Base-by-base conservation (phyloP, 192 early-diverging fungal genomes). In the Pilobolus umbonatus region DNA sequence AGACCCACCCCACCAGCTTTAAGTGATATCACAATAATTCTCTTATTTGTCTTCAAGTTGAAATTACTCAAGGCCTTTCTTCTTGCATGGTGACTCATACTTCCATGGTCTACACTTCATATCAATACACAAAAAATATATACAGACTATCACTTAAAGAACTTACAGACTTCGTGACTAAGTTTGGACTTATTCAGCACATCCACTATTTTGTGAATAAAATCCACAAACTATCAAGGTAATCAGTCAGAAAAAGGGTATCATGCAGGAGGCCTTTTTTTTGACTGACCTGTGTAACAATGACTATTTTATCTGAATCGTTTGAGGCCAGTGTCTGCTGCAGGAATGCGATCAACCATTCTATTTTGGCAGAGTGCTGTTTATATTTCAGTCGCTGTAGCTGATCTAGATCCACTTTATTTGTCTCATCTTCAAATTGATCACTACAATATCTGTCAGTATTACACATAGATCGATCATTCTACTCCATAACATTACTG, bases 41-140 rank as follows among this genome's bases (percentile, higher is more conserved):
- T 29, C 22, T 19, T 17, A 19, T 42, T 10, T 42, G 21, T 9
- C 9, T 62, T 36, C 85, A 87, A 51, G 86, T 89, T 56, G 85
- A 87, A n/a, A 65, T 87, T 14, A 88, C 83, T 61, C 71, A 88
- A 47, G 81, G 83, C 4, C 82, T 82, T 62, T 88, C 80, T 65
- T 78, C 77, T 48, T 82, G 84, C 4, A 75, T 85, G 21, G 84
- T 85, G 15, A 11, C 50, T 32, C 42, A 62, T 53, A 30, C 49
- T 51, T 34, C 60, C 60, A 50, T 42, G 35, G 26, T 62, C 60
- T 62, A 53, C 35, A 34, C 30, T 17, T 5, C 34, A 40, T n/a
- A n/a, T 7, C 2, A 39, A 31, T 29, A 4, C 0, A n/a, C 38
- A 36, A 29, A 10, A 25, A 24, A 38, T 22, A 21, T 24, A 22